These are phyloP conservation scores for Orychophragmus violaceus DNA, from an alignment of 345 rosid genomes.

Conservation along the genomic window DNA sequence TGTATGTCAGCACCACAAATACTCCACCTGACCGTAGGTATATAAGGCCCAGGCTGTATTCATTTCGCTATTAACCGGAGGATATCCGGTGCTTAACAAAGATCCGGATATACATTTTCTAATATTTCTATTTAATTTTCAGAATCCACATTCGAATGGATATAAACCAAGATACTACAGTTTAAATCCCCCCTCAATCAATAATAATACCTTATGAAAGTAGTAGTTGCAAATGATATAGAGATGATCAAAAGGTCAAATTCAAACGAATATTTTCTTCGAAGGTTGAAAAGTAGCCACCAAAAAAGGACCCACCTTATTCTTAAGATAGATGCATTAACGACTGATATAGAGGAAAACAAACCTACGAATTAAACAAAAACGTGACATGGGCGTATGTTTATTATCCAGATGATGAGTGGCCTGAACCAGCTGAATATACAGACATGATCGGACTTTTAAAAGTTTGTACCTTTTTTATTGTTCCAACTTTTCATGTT, in stretches of 20 bases:
- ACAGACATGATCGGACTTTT: slow-evolving; percentile 77
- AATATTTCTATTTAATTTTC: too few relatives aligned
- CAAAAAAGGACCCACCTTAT: slow-evolving; percentile 71
- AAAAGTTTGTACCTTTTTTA: slow-evolving; percentile 51
- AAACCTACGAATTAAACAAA: slow-evolving; percentile 83
- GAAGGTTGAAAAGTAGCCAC: slow-evolving; percentile 19
- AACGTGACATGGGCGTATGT: slow-evolving; percentile 91
- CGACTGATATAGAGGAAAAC: slow-evolving; percentile 90
- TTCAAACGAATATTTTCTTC: neutral
- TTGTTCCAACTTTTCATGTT: too few relatives aligned
- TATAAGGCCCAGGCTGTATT: neutral
- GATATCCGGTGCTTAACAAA: too few relatives aligned
- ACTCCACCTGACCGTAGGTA: neutral
- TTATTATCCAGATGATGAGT: slow-evolving; percentile 76
- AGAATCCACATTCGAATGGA: too few relatives aligned
- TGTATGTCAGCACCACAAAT: neutral
- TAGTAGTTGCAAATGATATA: too few relatives aligned
- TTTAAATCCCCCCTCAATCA: too few relatives aligned
- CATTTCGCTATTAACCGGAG: neutral
- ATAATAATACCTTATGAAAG: neutral
- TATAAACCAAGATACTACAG: too few relatives aligned
- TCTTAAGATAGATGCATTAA: slow-evolving; percentile 68
- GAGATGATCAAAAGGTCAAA: neutral
- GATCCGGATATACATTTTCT: too few relatives aligned
- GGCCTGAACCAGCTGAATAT: slow-evolving; percentile 82